Conservation (phyloP, 768 basidiomycete species). For the Clitopilus passeckerianus region DNA sequence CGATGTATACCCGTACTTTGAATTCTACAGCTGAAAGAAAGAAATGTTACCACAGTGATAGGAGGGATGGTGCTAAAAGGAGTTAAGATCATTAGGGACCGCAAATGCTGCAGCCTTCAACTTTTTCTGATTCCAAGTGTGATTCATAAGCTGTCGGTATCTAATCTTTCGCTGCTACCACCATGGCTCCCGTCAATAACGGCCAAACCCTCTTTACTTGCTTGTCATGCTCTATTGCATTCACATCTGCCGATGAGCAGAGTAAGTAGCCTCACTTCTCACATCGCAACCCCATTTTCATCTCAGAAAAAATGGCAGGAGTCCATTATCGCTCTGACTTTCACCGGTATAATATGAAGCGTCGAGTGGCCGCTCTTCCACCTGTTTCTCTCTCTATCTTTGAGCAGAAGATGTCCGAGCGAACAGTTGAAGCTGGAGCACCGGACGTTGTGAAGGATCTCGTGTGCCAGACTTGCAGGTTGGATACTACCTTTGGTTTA, state of each 20-base stretch:
- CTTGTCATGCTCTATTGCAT: slow-evolving; percentile 86
- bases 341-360: slow-evolving; percentile 98
- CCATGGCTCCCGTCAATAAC: not conserved
- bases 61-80: not conserved
- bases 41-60: not conserved
- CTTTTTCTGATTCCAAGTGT: not conserved
- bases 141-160: not conserved
- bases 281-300: slow-evolving; percentile 2
- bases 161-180: not conserved
- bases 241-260: slow-evolving; percentile 78
- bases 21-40: not conserved
- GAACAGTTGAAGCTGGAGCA: slow-evolving; percentile 70
- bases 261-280: slow-evolving; percentile 37
- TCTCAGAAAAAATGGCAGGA: slow-evolving; percentile 35
- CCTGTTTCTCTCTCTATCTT: slow-evolving; percentile 77
- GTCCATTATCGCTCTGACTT: slow-evolving; percentile 90
- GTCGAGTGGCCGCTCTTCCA: slow-evolving; percentile 84
- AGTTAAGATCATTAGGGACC: not conserved
- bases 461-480: slow-evolving; percentile 83
- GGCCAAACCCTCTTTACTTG: slow-evolving; percentile 68
- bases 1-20: no score
- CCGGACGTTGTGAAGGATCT: slow-evolving; percentile 54
- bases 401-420: slow-evolving; percentile 83
- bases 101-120: not conserved
- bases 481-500: slow-evolving; percentile 25